Conservation (phyloP, 176 grass and related monocot genomes). For the Luzula sylvatica region DNA sequence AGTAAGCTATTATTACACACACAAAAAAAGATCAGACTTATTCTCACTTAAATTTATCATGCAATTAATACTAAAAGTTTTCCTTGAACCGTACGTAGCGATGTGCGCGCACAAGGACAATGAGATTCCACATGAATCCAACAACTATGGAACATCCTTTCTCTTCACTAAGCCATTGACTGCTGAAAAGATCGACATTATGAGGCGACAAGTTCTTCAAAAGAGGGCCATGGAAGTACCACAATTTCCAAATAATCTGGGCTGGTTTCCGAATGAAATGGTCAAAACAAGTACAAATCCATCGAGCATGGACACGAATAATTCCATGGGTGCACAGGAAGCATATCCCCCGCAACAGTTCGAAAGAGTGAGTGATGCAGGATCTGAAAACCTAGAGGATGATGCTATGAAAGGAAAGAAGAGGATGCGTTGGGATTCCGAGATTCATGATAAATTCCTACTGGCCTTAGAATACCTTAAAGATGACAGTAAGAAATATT, state of each 20-base stretch:
- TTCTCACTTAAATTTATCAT: neutral
- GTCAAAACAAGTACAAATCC: too few species aligned
- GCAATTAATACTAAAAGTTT: neutral
- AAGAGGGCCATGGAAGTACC: neutral
- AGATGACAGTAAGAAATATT: neutral
- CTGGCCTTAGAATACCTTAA: neutral
- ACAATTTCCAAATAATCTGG: too few species aligned
- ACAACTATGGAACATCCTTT: conserved; percentile 1
- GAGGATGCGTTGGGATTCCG: conserved; percentile 1
- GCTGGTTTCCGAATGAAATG: too few species aligned
- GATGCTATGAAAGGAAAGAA: neutral
- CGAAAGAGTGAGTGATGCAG: neutral
- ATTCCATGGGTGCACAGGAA: too few species aligned
- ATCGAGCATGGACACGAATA: neutral
- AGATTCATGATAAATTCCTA: neutral
- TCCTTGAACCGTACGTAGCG: neutral
- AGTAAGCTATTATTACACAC: neutral
- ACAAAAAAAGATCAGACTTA: neutral
- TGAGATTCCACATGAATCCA: neutral
- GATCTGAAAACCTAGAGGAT: neutral
- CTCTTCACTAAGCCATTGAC: conserved; percentile 16
- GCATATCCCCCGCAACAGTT: neutral
- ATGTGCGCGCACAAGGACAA: conserved; percentile 22
- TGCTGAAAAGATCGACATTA: neutral
- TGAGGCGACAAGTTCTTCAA: conserved; percentile 1